Evolutionary conservation across 2,329 filamentous ascomycete species (phyloP), one percentile per base, ranked within the genome.

Genomic region (Dichotomopilus funicola): DNA sequence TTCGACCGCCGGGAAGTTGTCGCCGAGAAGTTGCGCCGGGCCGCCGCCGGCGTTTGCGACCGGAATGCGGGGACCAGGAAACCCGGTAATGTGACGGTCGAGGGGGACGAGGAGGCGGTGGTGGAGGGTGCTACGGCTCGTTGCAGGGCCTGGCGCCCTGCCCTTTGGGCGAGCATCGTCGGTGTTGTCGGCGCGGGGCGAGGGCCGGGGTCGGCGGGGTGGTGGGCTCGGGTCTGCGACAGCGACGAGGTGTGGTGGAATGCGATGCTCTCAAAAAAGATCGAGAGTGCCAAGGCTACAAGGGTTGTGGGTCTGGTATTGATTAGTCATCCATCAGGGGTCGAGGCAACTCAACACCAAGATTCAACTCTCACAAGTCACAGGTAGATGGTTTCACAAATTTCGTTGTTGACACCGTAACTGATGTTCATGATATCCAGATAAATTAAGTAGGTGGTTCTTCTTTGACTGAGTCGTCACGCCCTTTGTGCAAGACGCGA

Each of bases 21-120:
- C 43, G 83, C 85, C 55, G 88, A 91, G 76, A 96, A 96, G 60
- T 74, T 73, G 67, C 79, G 77, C 61, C 71, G 66, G 54, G 73
- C 60, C 62, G 71, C n/a, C n/a, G 44, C 5, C 11, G 34, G 44
- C 12, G 34, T 6, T 11, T n/a, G 5, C 3, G 72, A 61, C 66
- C 82, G 82, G 72, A 90, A 85, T 48, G 86, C 84, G 10, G 88
- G 88, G 11, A 89, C 75, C 49, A 92, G 83, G 69, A 91, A 91
- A 33, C 80, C 72, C 35, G 88, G 87, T 47, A 91, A 74, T n/a
- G 78, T 78, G 56, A 76, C 72, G 53, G 76, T 71, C 31, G 74
- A 70, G 49, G 78, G 72, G 50, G 76, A 70, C n/a, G 74, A 70
- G 44, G 78, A 73, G 56, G 75, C 19, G 19, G 19, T 27, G 19